These are phyloP conservation scores for Aurantiochytrium sp. DNA, from an alignment of 108 stramenopile genomes.

Conservation along the genomic window DNA sequence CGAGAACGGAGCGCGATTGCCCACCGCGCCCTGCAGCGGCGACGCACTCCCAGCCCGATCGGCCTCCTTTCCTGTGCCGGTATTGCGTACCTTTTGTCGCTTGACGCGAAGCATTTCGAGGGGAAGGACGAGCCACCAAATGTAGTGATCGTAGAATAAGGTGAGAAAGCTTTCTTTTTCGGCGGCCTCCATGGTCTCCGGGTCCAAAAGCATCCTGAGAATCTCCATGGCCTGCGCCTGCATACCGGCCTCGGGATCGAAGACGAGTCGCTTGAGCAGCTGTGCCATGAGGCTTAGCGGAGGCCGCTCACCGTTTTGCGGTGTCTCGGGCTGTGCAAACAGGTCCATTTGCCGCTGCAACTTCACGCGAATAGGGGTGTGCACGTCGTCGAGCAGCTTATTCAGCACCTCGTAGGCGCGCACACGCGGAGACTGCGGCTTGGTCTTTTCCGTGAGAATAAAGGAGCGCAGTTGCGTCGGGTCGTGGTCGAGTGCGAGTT, in stretches of 20 bases:
- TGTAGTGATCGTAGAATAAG: slow-evolving; percentile 41
- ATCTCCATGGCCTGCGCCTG: slow-evolving; percentile 18
- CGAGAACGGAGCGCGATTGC: background rate
- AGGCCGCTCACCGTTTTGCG: background rate
- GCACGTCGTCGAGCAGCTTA: background rate
- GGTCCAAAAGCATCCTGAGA: slow-evolving; percentile 31
- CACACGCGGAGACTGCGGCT: background rate
- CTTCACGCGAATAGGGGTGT: background rate
- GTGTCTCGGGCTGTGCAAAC: background rate
- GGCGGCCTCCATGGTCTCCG: slow-evolving; percentile 43
- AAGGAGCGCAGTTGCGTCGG: slow-evolving; percentile 5
- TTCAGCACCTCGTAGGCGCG: background rate
- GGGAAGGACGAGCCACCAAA: slow-evolving; percentile 42
- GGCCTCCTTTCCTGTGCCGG: background rate
- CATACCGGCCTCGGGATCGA: background rate
- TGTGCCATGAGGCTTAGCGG: background rate
- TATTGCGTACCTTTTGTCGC: background rate
- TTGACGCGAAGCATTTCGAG: background rate
- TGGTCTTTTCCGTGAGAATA: background rate
- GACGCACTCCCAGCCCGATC: background rate
- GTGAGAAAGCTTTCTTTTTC: slow-evolving; percentile 37
- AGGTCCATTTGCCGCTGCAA: background rate
- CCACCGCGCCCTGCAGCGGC: background rate
- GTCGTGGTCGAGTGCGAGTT: background rate
- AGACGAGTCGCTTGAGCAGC: background rate